A percentile compares a stretch with the other conserved stretches of the same genome.
Conservation (phyloP, 805 yeast genomes). For the Ogataea glucozyma region DNA sequence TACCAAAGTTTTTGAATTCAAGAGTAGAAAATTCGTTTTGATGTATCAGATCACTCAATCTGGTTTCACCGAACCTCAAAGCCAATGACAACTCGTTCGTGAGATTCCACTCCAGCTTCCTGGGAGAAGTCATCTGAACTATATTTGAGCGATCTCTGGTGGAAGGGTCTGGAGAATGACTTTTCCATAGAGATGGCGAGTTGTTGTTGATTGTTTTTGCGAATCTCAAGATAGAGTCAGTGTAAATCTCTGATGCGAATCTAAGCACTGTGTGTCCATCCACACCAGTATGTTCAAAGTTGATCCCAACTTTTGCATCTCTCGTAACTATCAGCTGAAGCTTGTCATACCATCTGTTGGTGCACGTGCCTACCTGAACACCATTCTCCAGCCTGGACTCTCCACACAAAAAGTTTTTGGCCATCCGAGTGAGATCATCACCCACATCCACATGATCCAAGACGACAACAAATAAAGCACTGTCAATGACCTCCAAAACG, state of each 20-base stretch:
- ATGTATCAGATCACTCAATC: constrained; percentile 81
- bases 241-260: constrained; percentile 85
- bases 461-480: constrained; percentile 80
- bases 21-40: constrained; percentile 85
- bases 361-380: constrained; percentile 90
- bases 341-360: constrained; percentile 91
- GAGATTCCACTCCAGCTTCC: constrained; percentile 86
- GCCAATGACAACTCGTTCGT: constrained; percentile 77
- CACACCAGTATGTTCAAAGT: constrained; percentile 92
- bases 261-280: constrained; percentile 93
- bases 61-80: constrained; percentile 85
- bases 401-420: constrained; percentile 88
- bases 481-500: constrained; percentile 72
- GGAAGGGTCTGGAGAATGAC: constrained; percentile 49
- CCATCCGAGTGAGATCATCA: constrained; percentile 62
- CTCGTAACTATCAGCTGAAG: constrained; percentile 82
- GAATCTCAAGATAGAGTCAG: constrained; percentile 85
- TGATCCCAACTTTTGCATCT: constrained; percentile 90
- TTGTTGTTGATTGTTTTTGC: constrained; percentile 79
- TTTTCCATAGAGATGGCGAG: constrained; percentile 70
- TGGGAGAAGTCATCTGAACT: constrained; percentile 65
- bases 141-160: constrained; percentile 44
- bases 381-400: constrained; percentile 76
- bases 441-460: constrained; percentile 72
- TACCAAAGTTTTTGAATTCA: constrained; percentile 73